phyloP scores from a whole-genome alignment of 164 flowering plant genomes.

The Dillenia turbinata region DNA sequence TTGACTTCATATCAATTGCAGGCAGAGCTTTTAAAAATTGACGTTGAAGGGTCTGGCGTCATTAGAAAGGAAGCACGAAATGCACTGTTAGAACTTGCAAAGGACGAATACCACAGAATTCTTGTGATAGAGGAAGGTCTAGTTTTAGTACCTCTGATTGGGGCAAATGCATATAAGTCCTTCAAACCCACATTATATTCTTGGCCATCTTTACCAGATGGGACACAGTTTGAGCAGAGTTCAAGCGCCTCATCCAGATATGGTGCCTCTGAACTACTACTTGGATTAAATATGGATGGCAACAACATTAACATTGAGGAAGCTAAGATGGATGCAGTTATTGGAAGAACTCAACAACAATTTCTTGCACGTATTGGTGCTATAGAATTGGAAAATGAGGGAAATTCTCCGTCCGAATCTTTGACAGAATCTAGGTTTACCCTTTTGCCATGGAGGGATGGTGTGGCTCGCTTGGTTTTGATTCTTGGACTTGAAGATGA shows the following conservation, averaged over 20 bases:
- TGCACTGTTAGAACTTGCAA: slow-evolving; percentile 64
- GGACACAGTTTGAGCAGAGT: slow-evolving; percentile 52
- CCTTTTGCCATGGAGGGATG: slow-evolving; percentile 78
- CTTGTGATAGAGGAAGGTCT: slow-evolving; percentile 84
- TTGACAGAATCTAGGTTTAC: slow-evolving; percentile 30
- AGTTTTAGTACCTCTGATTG: slow-evolving; percentile 71
- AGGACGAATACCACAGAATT: slow-evolving; percentile 67
- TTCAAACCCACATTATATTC: slow-evolving; percentile 53
- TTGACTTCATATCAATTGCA: slow-evolving; percentile 27
- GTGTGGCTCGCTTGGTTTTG: slow-evolving; percentile 81
- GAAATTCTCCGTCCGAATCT: slow-evolving; percentile 20
- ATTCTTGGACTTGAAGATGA: slow-evolving; percentile 81
- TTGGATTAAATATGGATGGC: slow-evolving; percentile 59
- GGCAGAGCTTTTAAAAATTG: slow-evolving; percentile 52
- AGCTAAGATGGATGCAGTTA: slow-evolving; percentile 63
- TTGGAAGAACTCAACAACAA: slow-evolving; percentile 68
- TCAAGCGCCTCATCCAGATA: slow-evolving; percentile 51
- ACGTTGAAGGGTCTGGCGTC: slow-evolving; percentile 44
- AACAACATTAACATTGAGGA: slow-evolving; percentile 48
- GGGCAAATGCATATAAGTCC: slow-evolving; percentile 67
- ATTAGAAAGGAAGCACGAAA: slow-evolving; percentile 64
- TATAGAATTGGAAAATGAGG: slow-evolving; percentile 60
- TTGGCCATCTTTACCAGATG: slow-evolving; percentile 92
- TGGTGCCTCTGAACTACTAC: slow-evolving; percentile 80
- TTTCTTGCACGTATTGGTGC: slow-evolving; percentile 90